Evolutionary conservation across 2,329 filamentous ascomycete species (phyloP), one percentile per base, ranked within the genome.

Genomic region (Penicillium fuscoglaucum): DNA sequence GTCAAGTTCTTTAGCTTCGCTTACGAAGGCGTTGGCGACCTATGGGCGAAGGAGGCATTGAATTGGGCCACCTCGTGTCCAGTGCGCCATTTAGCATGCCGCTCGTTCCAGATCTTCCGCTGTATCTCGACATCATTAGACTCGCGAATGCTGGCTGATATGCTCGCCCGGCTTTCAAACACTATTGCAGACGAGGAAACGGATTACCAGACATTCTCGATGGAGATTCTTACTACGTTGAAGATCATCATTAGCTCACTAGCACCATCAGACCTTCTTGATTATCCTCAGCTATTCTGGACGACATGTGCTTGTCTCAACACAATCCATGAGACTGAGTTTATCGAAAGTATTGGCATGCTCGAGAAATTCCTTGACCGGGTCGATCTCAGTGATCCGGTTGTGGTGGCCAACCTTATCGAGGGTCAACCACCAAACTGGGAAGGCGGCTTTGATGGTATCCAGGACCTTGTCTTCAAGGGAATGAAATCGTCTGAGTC

Each of bases 211-310:
- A 93, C 92, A 0, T 99, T 99, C 70, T 96, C 95, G 0, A 93
- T 98, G 88, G 96, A 99, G 72, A 98, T 99, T 57, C 77, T 99
- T 53, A 97, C 93, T 0, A 99, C 96, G 0, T 76, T 99, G 52
- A 93, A 96, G 70, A 92, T 92, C 0, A 89, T 99, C 45, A 96
- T 99, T 57, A 84, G 87, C 64, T 95, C 93, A 55, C 79, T 98
- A 29, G 88, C 93, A 21, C 83, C 89, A 0, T 84, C 89, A 39
- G 89, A 93, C 71, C 82, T 99, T 2, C 77, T 96, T 48, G 87
- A 87, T n/a, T 97, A 96, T 64, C 95, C 95, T 1, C 93, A 98
- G 69, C 80, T 99, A 1, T 98, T 99, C 76, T 99, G 96, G 96
- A 96, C 93, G 0, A 96, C 91, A 0, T 97, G 93, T 68, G 95